Evolutionary conservation across 2,329 filamentous ascomycete species (phyloP).

Genomic region (Podosphaera fusca): DNA sequence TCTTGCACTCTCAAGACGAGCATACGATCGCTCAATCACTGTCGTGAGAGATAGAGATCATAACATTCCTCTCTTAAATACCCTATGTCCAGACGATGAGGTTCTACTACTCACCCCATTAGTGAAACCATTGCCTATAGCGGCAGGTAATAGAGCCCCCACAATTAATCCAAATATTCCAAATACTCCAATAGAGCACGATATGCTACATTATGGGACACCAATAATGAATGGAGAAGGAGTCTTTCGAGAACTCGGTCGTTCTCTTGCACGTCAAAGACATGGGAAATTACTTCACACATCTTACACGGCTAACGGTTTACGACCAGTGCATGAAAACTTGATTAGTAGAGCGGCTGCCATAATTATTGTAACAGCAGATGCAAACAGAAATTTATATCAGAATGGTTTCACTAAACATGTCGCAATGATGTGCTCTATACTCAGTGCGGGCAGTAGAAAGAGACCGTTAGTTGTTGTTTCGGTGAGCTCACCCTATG

Average conservation of each 20-base stretch:
- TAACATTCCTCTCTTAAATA: slow-evolving; percentile 63
- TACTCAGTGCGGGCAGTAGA: slow-evolving; percentile 51
- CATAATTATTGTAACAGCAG: slow-evolving; percentile 77
- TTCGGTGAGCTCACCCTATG: slow-evolving; percentile 84
- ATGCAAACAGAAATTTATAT: slow-evolving; percentile 83
- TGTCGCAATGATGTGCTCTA: slow-evolving; percentile 82
- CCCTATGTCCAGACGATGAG: slow-evolving; percentile 67
- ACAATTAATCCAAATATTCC: slow-evolving; percentile 29
- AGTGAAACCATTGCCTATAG: slow-evolving; percentile 80
- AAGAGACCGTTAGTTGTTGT: slow-evolving; percentile 82
- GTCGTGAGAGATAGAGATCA: slow-evolving; percentile 78
- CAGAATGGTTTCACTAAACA: slow-evolving; percentile 92
- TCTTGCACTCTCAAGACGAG: slow-evolving; percentile 55
- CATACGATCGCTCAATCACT: slow-evolving; percentile 82
- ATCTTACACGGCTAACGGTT: slow-evolving; percentile 82
- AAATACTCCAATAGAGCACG: slow-evolving; percentile 22
- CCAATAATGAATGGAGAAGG: slow-evolving; percentile 76
- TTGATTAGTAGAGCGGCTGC: slow-evolving; percentile 71
- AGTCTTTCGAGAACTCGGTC: slow-evolving; percentile 74
- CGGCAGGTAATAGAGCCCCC: slow-evolving; percentile 47
- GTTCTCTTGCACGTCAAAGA: slow-evolving; percentile 64
- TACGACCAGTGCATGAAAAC: slow-evolving; percentile 81
- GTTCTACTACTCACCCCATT: slow-evolving; percentile 72
- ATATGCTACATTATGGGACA: slow-evolving; percentile 31
- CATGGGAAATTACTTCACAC: slow-evolving; percentile 78